Conservation (phyloP, 768 basidiomycete genomes). For the Boletus speciosus region DNA sequence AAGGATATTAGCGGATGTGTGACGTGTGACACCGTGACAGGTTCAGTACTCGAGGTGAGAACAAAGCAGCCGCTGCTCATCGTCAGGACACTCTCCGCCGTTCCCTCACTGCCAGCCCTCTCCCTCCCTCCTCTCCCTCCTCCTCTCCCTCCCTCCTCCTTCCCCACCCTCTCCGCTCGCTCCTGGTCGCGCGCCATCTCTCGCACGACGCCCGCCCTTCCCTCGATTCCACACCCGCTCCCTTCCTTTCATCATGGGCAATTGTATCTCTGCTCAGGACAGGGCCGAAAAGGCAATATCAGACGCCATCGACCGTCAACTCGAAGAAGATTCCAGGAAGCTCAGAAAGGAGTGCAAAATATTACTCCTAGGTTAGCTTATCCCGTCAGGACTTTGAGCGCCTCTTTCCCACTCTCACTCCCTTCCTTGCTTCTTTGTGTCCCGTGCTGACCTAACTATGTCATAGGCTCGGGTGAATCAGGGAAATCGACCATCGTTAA, state of each 20-base stretch:
- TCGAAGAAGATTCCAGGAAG: conserved; percentile 81
- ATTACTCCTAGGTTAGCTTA: conserved; percentile 72
- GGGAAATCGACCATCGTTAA: conserved; percentile 97
- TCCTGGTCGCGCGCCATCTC: neutral
- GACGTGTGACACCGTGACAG: conserved; percentile 22
- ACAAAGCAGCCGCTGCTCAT: conserved; percentile 20
- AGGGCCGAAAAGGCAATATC: conserved; percentile 58
- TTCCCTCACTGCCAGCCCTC: conserved; percentile 3
- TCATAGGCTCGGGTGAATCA: conserved; percentile 87
- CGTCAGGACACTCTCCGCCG: conserved; percentile 10
- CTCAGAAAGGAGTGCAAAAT: conserved; percentile 92
- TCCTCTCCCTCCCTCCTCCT: no score
- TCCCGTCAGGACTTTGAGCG: conserved; percentile 3
- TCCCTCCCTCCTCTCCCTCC: neutral
- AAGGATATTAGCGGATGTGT: neutral
- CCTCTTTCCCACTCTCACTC: conserved; percentile 5
- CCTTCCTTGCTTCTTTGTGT: neutral
- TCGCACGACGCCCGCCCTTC: neutral
- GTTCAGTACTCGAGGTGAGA: conserved; percentile 18
- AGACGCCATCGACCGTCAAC: conserved; percentile 74
- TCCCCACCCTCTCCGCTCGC: no score
- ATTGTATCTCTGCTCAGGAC: conserved; percentile 58
- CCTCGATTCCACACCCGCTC: neutral
- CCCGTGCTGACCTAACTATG: neutral
- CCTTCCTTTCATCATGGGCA: conserved; percentile 49